phyloP scores from a whole-genome alignment of 202 grass and related monocot species.

The Hordeum pubiflorum region DNA sequence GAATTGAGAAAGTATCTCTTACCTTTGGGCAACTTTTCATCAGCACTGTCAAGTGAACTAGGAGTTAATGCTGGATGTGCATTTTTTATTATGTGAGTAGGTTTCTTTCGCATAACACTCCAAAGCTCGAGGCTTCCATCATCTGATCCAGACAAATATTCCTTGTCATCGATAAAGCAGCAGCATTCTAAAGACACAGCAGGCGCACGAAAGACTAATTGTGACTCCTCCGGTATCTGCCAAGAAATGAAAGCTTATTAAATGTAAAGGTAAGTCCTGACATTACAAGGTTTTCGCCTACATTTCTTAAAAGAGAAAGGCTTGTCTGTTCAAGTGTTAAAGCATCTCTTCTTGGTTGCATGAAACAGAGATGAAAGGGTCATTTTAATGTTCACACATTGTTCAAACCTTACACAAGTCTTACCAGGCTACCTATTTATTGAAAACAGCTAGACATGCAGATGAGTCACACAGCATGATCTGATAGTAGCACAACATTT shows the following conservation, averaged over 20 bases:
- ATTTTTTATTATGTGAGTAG: slow-evolving; percentile 61
- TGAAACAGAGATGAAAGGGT: background rate
- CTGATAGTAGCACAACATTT: background rate
- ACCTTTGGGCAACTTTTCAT: slow-evolving; percentile 18
- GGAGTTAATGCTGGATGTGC: slow-evolving; percentile 39
- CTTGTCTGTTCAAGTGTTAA: background rate
- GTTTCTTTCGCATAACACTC: slow-evolving; percentile 62
- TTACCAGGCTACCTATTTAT: background rate
- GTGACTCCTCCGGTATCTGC: slow-evolving; percentile 62
- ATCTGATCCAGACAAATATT: slow-evolving; percentile 67
- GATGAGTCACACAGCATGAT: background rate
- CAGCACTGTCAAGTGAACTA: slow-evolving; percentile 18
- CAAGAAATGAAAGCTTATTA: background rate
- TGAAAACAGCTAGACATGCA: background rate
- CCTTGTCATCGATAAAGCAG: slow-evolving; percentile 65
- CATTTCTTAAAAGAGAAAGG: background rate
- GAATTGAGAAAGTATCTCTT: background rate
- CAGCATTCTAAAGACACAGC: slow-evolving; percentile 59
- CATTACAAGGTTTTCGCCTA: background rate
- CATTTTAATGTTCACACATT: background rate
- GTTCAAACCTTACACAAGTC: background rate
- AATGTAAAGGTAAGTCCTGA: background rate
- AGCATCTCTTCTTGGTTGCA: background rate
- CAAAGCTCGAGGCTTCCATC: slow-evolving; percentile 67
- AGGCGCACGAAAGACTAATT: slow-evolving; percentile 51